These are phyloP conservation scores for Hypomyces perniciosus DNA, from an alignment of 2,329 filamentous ascomycete genomes.

Conservation along the genomic window DNA sequence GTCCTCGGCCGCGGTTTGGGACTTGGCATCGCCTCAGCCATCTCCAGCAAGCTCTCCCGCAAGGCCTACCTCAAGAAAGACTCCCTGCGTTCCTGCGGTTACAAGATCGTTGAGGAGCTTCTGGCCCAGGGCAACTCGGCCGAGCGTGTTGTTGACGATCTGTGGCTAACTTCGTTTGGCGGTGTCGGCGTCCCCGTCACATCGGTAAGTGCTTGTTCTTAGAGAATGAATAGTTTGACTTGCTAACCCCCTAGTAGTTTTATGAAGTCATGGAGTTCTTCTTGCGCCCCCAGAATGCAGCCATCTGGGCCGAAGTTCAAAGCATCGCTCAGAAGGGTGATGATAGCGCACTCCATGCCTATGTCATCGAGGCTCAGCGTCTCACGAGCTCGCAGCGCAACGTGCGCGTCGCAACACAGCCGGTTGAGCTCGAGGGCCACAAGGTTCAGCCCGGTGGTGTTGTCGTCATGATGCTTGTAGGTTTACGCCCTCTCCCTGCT, in stretches of 20 bases:
- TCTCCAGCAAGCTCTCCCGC: conserved; percentile 24
- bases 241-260: conserved; percentile 27
- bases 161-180: conserved; percentile 36
- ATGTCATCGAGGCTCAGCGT: conserved; percentile 36
- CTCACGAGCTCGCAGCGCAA: conserved; percentile 35
- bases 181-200: conserved; percentile 35
- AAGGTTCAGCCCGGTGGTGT: conserved; percentile 33
- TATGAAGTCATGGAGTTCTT: conserved; percentile 39
- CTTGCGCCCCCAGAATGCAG: conserved; percentile 32
- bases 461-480: conserved; percentile 36
- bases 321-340: conserved; percentile 30
- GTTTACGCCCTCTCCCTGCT: conserved; percentile 8
- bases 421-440: conserved; percentile 33
- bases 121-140: conserved; percentile 26
- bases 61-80: conserved; percentile 26
- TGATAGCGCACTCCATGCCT: conserved; percentile 28
- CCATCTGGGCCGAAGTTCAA: conserved; percentile 39
- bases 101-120: conserved; percentile 33
- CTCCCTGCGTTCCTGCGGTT: conserved; percentile 34
- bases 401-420: conserved; percentile 28
- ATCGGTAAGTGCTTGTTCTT: conserved; percentile 22
- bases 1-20: conserved; percentile 25
- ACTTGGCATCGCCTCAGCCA: conserved; percentile 23
- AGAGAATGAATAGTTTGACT: no score
- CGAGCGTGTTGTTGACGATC: conserved; percentile 29